Evolutionary conservation across 139 green algal species (phyloP).

Genomic region (Closterium sp.): DNA sequence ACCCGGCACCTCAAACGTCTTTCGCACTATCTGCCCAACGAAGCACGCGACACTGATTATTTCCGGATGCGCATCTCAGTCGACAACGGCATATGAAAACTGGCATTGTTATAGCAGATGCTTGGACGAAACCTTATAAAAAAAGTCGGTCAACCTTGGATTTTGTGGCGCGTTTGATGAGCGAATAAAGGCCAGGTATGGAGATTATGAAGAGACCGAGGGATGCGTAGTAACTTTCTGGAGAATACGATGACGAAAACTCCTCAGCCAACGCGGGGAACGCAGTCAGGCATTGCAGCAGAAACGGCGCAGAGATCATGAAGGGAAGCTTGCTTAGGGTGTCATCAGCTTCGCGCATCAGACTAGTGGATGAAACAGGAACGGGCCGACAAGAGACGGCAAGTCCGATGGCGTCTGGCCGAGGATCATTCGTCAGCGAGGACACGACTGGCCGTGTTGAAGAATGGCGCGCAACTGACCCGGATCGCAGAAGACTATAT

Average conservation of each 20-base stretch:
- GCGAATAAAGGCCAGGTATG: constrained; percentile 59
- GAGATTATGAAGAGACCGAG: constrained; percentile 60
- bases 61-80: neutral
- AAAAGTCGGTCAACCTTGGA: constrained; percentile 38
- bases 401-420: neutral
- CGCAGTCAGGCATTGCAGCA: neutral
- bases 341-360: neutral
- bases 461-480: neutral
- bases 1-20: constrained; percentile 57
- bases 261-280: neutral
- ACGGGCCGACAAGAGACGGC: neutral
- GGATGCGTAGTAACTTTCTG: constrained; percentile 59
- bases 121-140: constrained; percentile 3
- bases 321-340: neutral
- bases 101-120: neutral
- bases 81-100: too few species aligned
- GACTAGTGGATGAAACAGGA: neutral
- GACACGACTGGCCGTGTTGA: neutral
- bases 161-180: constrained; percentile 63
- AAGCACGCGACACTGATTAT: neutral
- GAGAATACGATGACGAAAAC: constrained; percentile 25
- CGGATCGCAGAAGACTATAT: neutral
- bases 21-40: constrained; percentile 43
- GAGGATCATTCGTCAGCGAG: neutral
- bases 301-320: constrained; percentile 1